phyloP scores from a whole-genome alignment of 2,329 filamentous ascomycete genomes.

The Samsoniella hepiali region DNA sequence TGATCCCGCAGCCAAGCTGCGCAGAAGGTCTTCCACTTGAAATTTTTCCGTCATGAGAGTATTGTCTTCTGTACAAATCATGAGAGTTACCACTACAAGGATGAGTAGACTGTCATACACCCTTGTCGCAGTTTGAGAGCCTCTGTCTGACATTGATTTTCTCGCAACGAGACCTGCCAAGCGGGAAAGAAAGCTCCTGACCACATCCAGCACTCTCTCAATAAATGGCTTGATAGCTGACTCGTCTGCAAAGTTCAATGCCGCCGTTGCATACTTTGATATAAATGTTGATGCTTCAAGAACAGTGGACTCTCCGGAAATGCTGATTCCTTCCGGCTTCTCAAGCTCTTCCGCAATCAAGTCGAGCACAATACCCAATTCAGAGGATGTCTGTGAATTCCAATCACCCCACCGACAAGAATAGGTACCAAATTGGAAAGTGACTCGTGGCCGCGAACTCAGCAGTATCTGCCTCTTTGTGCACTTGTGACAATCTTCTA shows the following conservation, averaged over 20 bases:
- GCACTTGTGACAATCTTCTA: slow-evolving; percentile 39
- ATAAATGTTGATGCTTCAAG: slow-evolving; percentile 43
- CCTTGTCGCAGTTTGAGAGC: slow-evolving; percentile 20
- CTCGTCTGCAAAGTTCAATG: slow-evolving; percentile 38
- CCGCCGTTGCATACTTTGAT: slow-evolving; percentile 45
- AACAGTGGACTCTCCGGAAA: slow-evolving; percentile 22
- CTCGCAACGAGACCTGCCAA: slow-evolving; percentile 18
- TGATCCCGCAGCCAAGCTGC: slow-evolving; percentile 37
- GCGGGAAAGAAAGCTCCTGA: slow-evolving; percentile 39
- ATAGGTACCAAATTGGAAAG: slow-evolving; percentile 47
- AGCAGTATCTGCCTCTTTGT: slow-evolving; percentile 30
- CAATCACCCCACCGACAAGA: slow-evolving; percentile 53
- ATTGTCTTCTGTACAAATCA: slow-evolving; percentile 40
- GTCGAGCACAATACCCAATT: slow-evolving; percentile 60
- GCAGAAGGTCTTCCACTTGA: slow-evolving; percentile 49
- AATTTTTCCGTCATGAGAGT: slow-evolving; percentile 36
- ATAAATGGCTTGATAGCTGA: slow-evolving; percentile 40
- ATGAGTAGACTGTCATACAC: slow-evolving; percentile 33
- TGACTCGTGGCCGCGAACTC: slow-evolving; percentile 32
- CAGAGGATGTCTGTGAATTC: slow-evolving; percentile 57
- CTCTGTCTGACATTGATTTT: slow-evolving; percentile 15
- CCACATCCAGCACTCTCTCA: slow-evolving; percentile 41
- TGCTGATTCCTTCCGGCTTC: slow-evolving; percentile 3
- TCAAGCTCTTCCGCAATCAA: slow-evolving; percentile 50
- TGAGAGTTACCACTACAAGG: slow-evolving; percentile 37